Percentiles rank a stretch among this genome's conserved stretches.
phyloP scores from a whole-genome alignment of 208 protist genomes.

The Blechomonas ayalai region DNA sequence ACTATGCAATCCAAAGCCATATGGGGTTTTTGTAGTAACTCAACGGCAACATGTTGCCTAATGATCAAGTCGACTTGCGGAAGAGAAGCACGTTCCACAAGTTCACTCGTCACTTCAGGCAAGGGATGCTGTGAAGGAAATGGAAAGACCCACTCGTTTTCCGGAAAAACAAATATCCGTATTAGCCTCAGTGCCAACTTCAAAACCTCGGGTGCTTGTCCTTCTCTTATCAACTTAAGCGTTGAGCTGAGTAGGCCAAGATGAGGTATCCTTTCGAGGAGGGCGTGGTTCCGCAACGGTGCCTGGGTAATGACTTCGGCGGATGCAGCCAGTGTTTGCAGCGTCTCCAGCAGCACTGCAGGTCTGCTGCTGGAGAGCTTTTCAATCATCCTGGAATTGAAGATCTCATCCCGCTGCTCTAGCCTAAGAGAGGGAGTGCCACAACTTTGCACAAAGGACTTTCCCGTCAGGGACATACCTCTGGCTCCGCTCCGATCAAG shows the following conservation, averaged over 20 bases:
- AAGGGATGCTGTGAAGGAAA: constrained; percentile 74
- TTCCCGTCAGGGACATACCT: not conserved
- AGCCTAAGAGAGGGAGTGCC: not conserved
- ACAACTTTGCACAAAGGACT: not conserved
- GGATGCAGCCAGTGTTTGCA: too few species aligned
- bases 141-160: constrained; percentile 44
- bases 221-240: constrained; percentile 29
- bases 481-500: constrained; percentile 1
- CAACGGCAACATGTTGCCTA: constrained; percentile 65
- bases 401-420: constrained; percentile 13
- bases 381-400: constrained; percentile 20
- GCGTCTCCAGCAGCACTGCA: constrained; percentile 15
- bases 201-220: constrained; percentile 20
- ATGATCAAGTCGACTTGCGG: constrained; percentile 55
- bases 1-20: constrained; percentile 53
- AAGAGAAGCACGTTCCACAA: constrained; percentile 34
- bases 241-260: constrained; percentile 23
- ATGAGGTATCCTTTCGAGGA: constrained; percentile 26
- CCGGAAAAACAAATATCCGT: constrained; percentile 54
- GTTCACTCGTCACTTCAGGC: constrained; percentile 13
- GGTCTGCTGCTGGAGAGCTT: too few species aligned
- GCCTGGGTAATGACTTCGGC: too few species aligned
- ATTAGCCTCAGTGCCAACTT: constrained; percentile 39
- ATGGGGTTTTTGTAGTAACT: constrained; percentile 67
- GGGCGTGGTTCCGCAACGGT: too few species aligned